These are phyloP conservation scores for Coprinopsis sp. DNA, from an alignment of 768 basidiomycete species.

Conservation along the genomic window DNA sequence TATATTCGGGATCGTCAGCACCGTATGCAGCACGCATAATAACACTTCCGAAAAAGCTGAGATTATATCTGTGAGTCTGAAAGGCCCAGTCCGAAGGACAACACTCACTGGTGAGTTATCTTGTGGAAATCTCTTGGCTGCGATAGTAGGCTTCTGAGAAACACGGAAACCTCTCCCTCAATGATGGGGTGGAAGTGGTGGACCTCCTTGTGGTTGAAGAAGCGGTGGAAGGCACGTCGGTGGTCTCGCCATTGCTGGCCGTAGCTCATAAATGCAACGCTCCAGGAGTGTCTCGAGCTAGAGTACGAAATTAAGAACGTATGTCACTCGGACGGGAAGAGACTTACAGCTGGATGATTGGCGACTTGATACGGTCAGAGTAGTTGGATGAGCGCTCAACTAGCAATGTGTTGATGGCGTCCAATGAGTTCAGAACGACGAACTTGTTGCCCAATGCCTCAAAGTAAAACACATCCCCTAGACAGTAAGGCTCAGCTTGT, in stretches of 20 bases:
- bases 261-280: constrained; percentile 20
- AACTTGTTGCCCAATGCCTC: too few relatives aligned
- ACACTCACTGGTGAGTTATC: constrained; percentile 17
- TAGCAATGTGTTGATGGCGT: too few relatives aligned
- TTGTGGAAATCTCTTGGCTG: constrained; percentile 18
- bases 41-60: constrained; percentile 8
- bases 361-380: too few relatives aligned
- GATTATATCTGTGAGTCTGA: background rate
- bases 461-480: too few relatives aligned
- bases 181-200: constrained; percentile 21
- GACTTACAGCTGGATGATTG: too few relatives aligned
- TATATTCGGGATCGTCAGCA: background rate
- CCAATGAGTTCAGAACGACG: too few relatives aligned
- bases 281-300: too few relatives aligned
- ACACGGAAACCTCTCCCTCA: constrained; percentile 19
- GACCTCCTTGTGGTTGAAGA: constrained; percentile 19
- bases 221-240: constrained; percentile 21
- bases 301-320: too few relatives aligned
- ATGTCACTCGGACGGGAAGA: too few relatives aligned
- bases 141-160: constrained; percentile 16
- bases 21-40: constrained; percentile 11
- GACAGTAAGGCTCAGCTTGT: too few relatives aligned
- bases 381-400: too few relatives aligned
- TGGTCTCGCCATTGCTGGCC: constrained; percentile 23
- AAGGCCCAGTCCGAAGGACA: background rate